Evolutionary conservation across 2,329 filamentous ascomycete genomes (phyloP), one percentile per base, ranked within the genome.

Genomic region (Trichoderma atrobrunneum): DNA sequence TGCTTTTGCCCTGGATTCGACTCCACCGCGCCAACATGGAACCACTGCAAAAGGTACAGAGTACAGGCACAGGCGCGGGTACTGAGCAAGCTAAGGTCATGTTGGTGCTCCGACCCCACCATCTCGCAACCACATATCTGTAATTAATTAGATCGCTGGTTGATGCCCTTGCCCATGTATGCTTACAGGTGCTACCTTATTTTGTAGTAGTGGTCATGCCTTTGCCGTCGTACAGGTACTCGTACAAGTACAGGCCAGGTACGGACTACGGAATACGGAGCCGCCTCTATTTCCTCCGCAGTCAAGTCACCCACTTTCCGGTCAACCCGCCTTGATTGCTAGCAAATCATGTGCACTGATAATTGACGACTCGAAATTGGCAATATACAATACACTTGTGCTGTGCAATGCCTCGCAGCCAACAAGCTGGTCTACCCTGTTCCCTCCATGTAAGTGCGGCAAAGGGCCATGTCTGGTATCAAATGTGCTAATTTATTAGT

Each of bases 141-240:
- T 24, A 61, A 24, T 61, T 61, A 57, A 30, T 48, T 56, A 70
- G 68, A 70, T 70, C 68, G 68, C 51, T 70, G 59, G 59, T 24
- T 24, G 24, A 63, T 43, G 48, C 48, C 67, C 67, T 54, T 62
- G 60, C 24, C 68, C 68, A 61, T 69, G 59, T 57, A 56, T 54
- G 59, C 28, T 48, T 68, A 60, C 65, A 28, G 18, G 60, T 67
- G 14, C 64, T 59, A 68, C 63, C 63, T 66, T 66, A 56, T 56
- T 56, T 34, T 59, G 51, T 67, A 28, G 24, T 39, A 39, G 64
- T 67, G 28, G 16, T 51, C 24, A 30, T 18, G 24, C 26, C 10
- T 21, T 21, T 18, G n/a, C 21, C 26, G 28, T 34, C 24, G 18
- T 43, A 39, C 61, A 18, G 11, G 32, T 36, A 36, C 26, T 18